These are phyloP conservation scores for Orbilia ellipsospora DNA, from an alignment of 2,329 filamentous ascomycete species.

Conservation along the genomic window DNA sequence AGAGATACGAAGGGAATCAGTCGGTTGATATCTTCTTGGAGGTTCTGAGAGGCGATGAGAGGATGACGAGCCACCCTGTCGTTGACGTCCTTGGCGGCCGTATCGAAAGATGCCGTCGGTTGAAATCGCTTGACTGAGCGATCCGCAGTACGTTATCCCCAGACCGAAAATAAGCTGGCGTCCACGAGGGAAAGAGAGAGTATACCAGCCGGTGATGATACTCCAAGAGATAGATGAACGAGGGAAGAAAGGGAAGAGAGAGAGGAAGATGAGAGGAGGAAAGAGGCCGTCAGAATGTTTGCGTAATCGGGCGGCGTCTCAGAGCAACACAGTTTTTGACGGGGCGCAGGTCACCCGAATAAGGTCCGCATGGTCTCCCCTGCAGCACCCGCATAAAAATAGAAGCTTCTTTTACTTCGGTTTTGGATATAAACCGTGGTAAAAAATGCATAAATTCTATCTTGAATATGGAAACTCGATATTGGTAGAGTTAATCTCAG, in stretches of 20 bases:
- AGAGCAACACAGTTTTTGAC: constrained; percentile 1
- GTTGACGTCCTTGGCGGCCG: neutral
- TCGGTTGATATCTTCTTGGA: neutral
- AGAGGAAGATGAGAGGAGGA: neutral
- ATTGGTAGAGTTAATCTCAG: neutral
- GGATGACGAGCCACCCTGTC: neutral
- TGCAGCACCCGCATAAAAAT: neutral
- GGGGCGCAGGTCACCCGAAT: neutral
- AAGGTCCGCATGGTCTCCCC: neutral
- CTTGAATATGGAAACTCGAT: neutral
- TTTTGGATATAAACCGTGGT: neutral
- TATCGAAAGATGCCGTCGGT: neutral
- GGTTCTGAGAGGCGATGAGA: neutral
- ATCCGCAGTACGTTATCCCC: too few species aligned
- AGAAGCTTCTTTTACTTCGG: neutral
- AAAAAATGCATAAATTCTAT: neutral
- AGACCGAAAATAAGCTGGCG: too few species aligned
- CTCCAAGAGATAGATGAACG: neutral
- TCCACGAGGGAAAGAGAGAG: too few species aligned
- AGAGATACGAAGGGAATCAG: neutral
- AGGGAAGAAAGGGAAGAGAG: neutral
- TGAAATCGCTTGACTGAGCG: neutral
- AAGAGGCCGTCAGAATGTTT: constrained; percentile 13
- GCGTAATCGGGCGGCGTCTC: constrained; percentile 16
- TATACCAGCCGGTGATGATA: constrained; percentile 26